Conservation (phyloP, 208 protist genomes). For the Naegleria lovaniensis region DNA sequence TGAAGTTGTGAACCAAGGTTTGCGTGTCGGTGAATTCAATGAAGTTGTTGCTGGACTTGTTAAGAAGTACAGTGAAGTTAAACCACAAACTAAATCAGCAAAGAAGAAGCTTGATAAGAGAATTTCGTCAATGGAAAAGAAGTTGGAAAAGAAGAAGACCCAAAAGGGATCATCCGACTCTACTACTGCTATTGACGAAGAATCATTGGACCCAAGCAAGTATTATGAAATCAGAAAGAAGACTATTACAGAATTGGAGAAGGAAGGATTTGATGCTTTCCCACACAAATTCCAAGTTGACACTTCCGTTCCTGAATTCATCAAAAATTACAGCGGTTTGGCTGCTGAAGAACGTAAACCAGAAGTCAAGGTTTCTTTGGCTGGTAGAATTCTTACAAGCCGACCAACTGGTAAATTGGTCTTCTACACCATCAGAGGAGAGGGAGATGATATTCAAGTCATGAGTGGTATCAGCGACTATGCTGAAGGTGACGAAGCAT, state of each 20-base stretch:
- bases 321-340: conserved; percentile 50
- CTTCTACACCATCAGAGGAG: conserved; percentile 91
- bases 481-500: conserved; percentile 56
- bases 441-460: conserved; percentile 88
- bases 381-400: conserved; percentile 71
- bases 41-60: background rate
- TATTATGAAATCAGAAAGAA: conserved; percentile 54
- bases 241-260: conserved; percentile 33
- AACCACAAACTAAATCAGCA: conserved; percentile 14
- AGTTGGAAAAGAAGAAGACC: conserved; percentile 30
- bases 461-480: conserved; percentile 64
- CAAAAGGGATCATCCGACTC: background rate
- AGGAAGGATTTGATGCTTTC: conserved; percentile 66
- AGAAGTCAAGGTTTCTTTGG: conserved; percentile 66
- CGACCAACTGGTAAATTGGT: conserved; percentile 76
- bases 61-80: background rate
- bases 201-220: conserved; percentile 30
- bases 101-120: conserved; percentile 31
- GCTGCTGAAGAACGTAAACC: conserved; percentile 47
- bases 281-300: conserved; percentile 92
- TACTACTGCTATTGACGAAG: conserved; percentile 29
- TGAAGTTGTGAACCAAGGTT: background rate
- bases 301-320: conserved; percentile 76
- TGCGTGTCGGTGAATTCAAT: background rate
- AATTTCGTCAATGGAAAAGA: background rate